These are phyloP conservation scores for Tubosaeta sp. DNA, from an alignment of 768 basidiomycete genomes.

Conservation along the genomic window DNA sequence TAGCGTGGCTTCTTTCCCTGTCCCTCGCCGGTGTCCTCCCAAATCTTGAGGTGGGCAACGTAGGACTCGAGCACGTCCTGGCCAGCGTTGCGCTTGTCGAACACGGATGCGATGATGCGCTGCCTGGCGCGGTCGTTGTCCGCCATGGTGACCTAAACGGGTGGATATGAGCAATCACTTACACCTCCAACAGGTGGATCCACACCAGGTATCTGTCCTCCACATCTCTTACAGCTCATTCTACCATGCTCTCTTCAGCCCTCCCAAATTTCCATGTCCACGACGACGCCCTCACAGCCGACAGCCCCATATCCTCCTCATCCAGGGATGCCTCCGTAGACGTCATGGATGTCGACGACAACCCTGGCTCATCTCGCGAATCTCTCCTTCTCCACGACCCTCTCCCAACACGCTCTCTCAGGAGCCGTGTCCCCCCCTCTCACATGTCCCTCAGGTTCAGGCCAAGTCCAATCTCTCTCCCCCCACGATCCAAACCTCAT, in stretches of 20 bases:
- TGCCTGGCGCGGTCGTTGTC: constrained; percentile 52
- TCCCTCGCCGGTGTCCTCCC: constrained; percentile 79
- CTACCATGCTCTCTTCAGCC: neutral
- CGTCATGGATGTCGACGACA: constrained; percentile 26
- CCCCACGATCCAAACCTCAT: constrained; percentile 25
- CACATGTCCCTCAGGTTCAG: constrained; percentile 27
- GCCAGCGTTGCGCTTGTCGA: constrained; percentile 63
- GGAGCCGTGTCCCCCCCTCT: constrained; percentile 15
- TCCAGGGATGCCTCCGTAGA: constrained; percentile 33
- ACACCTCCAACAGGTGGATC: constrained; percentile 8
- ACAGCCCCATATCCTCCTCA: constrained; percentile 30
- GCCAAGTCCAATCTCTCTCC: constrained; percentile 18
- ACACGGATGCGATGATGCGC: constrained; percentile 80
- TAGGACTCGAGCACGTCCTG: constrained; percentile 74
- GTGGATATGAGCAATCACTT: neutral
- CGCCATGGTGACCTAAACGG: constrained; percentile 29
- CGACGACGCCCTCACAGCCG: constrained; percentile 25
- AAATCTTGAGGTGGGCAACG: constrained; percentile 87
- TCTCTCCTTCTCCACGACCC: constrained; percentile 23
- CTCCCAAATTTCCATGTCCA: constrained; percentile 30
- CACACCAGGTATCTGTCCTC: constrained; percentile 12
- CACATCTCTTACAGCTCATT: neutral
- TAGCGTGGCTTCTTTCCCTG: constrained; percentile 82
- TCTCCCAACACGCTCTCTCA: constrained; percentile 25
- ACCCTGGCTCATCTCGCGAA: constrained; percentile 23